Conservation (phyloP, 805 yeast species). For the Metschnikowia rubicola region DNA sequence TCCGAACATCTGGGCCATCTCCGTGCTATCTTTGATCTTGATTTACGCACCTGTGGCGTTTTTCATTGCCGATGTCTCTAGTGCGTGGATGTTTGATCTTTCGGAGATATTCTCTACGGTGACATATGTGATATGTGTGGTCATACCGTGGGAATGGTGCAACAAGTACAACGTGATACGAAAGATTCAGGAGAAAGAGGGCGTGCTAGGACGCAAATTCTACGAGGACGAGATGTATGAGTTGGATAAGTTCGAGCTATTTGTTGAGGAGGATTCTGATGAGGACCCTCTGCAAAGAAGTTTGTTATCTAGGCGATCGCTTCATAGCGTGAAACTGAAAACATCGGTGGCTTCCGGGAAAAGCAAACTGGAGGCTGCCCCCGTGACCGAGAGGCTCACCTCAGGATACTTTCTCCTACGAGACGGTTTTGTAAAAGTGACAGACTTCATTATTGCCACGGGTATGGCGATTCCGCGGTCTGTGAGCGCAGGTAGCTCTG, state of each 20-base stretch:
- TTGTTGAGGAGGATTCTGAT: constrained; percentile 34
- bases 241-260: constrained; percentile 37
- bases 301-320: background rate
- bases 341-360: too few species aligned
- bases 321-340: background rate
- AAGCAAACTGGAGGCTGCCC: background rate
- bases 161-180: constrained; percentile 58
- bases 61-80: constrained; percentile 73
- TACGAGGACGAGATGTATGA: constrained; percentile 62
- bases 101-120: constrained; percentile 73
- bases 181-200: constrained; percentile 60
- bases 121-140: constrained; percentile 66
- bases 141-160: constrained; percentile 84
- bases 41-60: constrained; percentile 63
- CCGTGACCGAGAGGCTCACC: background rate
- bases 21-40: constrained; percentile 51
- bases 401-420: constrained; percentile 15
- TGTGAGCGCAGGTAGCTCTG: constrained; percentile 27
- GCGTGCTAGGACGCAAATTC: constrained; percentile 70
- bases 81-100: constrained; percentile 69
- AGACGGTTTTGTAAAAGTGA: constrained; percentile 39
- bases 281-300: constrained; percentile 5
- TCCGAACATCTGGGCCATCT: constrained; percentile 49
- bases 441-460: constrained; percentile 54
- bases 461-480: constrained; percentile 59